Percentiles rank a stretch among this genome's conserved stretches.
phyloP scores from a whole-genome alignment of 2,329 filamentous ascomycete species.

The Xylariaceae sp. region DNA sequence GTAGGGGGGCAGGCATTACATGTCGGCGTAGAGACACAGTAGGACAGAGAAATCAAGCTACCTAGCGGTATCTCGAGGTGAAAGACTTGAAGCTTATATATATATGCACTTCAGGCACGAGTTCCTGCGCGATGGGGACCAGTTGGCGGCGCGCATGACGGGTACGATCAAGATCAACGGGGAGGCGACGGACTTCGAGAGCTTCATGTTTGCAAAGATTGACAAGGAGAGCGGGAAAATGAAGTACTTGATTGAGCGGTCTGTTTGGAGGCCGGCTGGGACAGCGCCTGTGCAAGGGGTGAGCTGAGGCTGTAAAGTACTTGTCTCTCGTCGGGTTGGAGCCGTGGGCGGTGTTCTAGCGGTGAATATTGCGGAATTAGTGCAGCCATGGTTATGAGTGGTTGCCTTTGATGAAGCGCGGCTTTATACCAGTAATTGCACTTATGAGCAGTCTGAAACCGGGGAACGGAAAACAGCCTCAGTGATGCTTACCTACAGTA shows the following conservation, averaged over 20 bases:
- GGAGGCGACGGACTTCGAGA: conserved; percentile 21
- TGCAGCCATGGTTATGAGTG: too few relatives aligned
- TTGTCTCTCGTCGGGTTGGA: too few relatives aligned
- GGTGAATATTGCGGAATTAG: too few relatives aligned
- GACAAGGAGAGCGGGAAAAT: conserved; percentile 23
- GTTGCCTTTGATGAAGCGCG: too few relatives aligned
- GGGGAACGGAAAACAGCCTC: too few relatives aligned
- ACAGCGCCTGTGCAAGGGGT: conserved; percentile 5
- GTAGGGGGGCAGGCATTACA: conserved; percentile 19
- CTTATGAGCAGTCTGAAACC: too few relatives aligned
- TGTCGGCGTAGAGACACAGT: neutral
- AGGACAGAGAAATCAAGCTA: too few relatives aligned
- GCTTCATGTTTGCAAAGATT: conserved; percentile 27
- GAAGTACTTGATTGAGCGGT: conserved; percentile 24
- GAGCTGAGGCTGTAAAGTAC: conserved; percentile 2
- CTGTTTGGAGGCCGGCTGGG: conserved; percentile 21
- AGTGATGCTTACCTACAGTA: too few relatives aligned
- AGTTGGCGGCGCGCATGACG: conserved; percentile 26
- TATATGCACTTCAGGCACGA: conserved; percentile 16
- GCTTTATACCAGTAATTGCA: too few relatives aligned
- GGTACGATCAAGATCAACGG: conserved; percentile 25
- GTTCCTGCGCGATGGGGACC: conserved; percentile 27
- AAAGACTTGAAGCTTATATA: too few relatives aligned
- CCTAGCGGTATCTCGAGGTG: too few relatives aligned
- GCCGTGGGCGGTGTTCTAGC: too few relatives aligned